Base-by-base conservation (phyloP, 805 yeast genomes). In the Ogataea dorogensis region DNA sequence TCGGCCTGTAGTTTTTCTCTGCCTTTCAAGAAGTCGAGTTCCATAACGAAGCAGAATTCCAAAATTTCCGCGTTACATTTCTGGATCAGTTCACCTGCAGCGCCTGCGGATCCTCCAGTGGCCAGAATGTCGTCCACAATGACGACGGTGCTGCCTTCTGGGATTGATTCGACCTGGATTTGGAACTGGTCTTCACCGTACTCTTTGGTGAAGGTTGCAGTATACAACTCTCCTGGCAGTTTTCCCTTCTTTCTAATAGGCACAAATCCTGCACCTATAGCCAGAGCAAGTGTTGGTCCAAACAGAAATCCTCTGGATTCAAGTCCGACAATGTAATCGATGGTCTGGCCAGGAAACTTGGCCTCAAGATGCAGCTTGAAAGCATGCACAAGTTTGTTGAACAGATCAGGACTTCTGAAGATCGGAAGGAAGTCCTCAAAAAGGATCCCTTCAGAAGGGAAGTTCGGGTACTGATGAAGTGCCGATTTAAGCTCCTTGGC, bases 391-490 rank as follows among this genome's bases (percentile, higher is more conserved):
- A 93, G 71, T 56, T 84, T 81, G 56, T 82, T 81, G 73, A 93
- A 93, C 38, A 85, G 67, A 29, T 67, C 71, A 34, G 98, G 96
- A 49, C 75, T 68, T 60, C 84, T 75, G 73, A 93, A 93, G 48
- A 93, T 83, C 31, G 99, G 99, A 57, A 93, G 71, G 61, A 93
- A 91, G 64, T 93, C 99, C 68, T 93, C 98, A 54, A 93, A 93
- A 23, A 93, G 68, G 46, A 93, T 77, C 9, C 99, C 99, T 67
- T 86, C 85, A 40, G 77, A 60, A 25, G 99, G 99, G 71, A 93
- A 93, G 68, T 93, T 87, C 47, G 91, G 95, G 71, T 85, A 91
- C 61, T 86, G 95, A 45, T 71, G 74, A 24, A 77, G 57, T 38
- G 81, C 76, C 15, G 69, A 63, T 53, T 68, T 75, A 40, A 77